A percentile compares a stretch with the other conserved stretches of the same genome.
Conservation (phyloP, 495 filamentous ascomycete species). For the Darksidea phi region DNA sequence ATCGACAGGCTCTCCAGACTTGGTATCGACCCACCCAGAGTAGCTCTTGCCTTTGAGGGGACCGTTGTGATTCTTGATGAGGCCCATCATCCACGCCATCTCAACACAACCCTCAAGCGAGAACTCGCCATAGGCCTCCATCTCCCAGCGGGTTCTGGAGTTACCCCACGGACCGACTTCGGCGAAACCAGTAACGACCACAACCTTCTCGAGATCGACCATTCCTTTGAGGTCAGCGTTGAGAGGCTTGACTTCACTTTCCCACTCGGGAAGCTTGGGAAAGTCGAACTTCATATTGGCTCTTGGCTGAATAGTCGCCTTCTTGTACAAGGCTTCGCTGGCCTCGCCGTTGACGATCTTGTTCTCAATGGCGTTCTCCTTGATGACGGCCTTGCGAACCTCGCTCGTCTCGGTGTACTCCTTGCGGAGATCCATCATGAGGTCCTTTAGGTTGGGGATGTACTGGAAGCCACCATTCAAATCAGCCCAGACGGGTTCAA, state of each 20-base stretch:
- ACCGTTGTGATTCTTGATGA: constrained; percentile 98
- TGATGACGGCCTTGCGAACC: constrained; percentile 86
- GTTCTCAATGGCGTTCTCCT: constrained; percentile 95
- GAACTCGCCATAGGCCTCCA: constrained; percentile 96
- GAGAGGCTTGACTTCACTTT: constrained; percentile 82
- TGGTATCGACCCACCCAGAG: constrained; percentile 94
- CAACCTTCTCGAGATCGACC: constrained; percentile 96
- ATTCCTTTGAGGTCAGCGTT: constrained; percentile 88
- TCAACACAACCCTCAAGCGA: constrained; percentile 97
- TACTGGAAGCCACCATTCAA: constrained; percentile 97
- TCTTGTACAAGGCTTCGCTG: constrained; percentile 89
- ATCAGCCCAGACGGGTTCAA: constrained; percentile 93
- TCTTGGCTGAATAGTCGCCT: constrained; percentile 85
- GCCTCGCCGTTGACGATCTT: constrained; percentile 94
- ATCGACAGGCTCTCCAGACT: constrained; percentile 91
- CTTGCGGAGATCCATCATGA: constrained; percentile 86
- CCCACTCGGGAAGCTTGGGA: constrained; percentile 85
- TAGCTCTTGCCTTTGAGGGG: constrained; percentile 95
- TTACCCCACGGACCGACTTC: constrained; percentile 99
- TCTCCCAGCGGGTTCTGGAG: constrained; percentile 96
- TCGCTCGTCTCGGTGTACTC: constrained; percentile 93
- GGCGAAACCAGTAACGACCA: constrained; percentile 94
- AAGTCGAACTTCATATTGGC: constrained; percentile 98
- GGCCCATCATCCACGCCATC: constrained; percentile 99
- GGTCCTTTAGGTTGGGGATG: constrained; percentile 92